Evolutionary conservation across 1,139 yeast genomes (phyloP), one percentile per base, ranked within the genome.

Genomic region (Sugiyamaella novakii): DNA sequence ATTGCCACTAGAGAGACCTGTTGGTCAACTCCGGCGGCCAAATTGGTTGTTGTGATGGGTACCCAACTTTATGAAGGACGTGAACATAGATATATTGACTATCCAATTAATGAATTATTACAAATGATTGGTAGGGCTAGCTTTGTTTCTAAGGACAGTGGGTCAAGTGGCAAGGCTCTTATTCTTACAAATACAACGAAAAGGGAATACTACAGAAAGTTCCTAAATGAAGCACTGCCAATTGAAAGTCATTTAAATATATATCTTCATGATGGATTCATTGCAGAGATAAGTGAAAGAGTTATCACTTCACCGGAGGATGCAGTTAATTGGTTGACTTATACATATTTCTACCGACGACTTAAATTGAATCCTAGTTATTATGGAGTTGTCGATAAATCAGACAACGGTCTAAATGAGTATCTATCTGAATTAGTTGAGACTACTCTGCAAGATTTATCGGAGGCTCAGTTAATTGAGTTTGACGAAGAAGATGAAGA

Each of bases 281-380:
- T 86, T 36, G 78, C 80, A 35, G 98, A 89, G 57, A 81, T 89
- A 12, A 78, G 85, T 45, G 78, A 81, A 11, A 74, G 79, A 1
- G 73, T 82, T n/a, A 76, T 92, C 51, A 77, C 74, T 44, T 74
- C 79, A 4, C 80, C 87, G 60, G 97, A 91, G 59, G 95, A 87
- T 56, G 87, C 95, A 56, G 79, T 94, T 52, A 97, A 91, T 60
- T 87, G 96, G 94, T 63, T 94, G 35, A 86, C 97, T 0, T 87
- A 79, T 66, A 79, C 96, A 0, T 86, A 82, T 59, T 87, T 89
- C 61, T 94, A 87, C 68, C 74, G 95, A 54, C 72, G 98, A 46
- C 65, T 92, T 19, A 84, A 81, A 50, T 75, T 80, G 38, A 94
- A 94, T 63, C 98, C 98, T 1, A 82, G 95, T 54, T 94, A 79